Base-by-base conservation (phyloP, 1,284 basidiomycete genomes). In the Puccinia triticina region DNA sequence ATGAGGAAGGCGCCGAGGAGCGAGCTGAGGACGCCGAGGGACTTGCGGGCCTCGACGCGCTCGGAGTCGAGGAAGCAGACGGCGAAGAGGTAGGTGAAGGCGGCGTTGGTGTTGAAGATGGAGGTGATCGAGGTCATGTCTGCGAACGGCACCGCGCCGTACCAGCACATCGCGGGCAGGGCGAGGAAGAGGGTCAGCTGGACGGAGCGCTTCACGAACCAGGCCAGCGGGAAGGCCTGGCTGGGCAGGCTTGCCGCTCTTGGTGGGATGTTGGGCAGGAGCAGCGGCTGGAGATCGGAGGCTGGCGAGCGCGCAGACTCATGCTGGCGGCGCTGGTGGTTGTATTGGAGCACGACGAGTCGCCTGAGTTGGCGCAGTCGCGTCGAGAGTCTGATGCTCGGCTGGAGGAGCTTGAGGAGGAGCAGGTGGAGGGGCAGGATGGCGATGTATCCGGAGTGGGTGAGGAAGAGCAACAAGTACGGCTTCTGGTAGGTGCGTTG, bases 401-500 rank as follows among this genome's bases (percentile, higher is more conserved):
- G 46, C 37, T 40, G 21, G 18, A 77, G 21, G 11, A 64, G 18
- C 37, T 48, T 43, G 50, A 64, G 57, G 16, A 77, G 32, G 18
- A 77, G 40, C 5, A 77, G 75, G 64, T 77, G 75, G 32, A 64
- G 23, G 16, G 75, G 75, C 29, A 77, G 61, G 29, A 77, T 77
- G 61, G 18, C 29, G 18, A 77, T 7, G 64, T 77, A 77, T 8
- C 57, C 57, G 5, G 75, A 77, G 61, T 77, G 75, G n/a, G 55
- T 77, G 37, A 77, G 61, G 40, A 61, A 77, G 21, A 77, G 57
- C 23, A 77, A 46, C 26, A 77, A 40, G 43, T 46, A 77, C 11
- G 75, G 75, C n/a, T 77, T 77, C 18, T 48, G 75, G 29, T 77
- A 77, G 16, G 57, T 57, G 40, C 46, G 57, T 77, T 77, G 75